Conservation (phyloP, 2,329 filamentous ascomycete genomes). For the Cladosporium sp. region DNA sequence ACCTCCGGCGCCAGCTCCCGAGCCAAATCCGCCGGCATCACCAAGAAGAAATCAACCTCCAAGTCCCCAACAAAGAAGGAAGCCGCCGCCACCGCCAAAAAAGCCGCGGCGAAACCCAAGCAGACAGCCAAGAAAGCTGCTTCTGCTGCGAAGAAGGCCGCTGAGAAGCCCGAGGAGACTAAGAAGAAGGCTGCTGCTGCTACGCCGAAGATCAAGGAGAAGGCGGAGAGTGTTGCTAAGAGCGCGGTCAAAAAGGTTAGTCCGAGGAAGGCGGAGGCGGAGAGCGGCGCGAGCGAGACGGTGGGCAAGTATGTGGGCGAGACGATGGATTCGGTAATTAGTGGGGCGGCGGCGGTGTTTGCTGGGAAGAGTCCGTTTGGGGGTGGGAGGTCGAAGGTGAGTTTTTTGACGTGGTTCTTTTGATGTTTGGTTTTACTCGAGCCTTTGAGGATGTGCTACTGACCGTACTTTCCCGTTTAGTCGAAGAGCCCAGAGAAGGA, state of each 20-base stretch:
- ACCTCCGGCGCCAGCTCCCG: background rate
- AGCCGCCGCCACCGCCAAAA: constrained; percentile 4
- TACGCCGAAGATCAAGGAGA: constrained; percentile 10
- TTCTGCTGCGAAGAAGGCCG: constrained; percentile 14
- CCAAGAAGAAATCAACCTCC: constrained; percentile 11
- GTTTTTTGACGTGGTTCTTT: background rate
- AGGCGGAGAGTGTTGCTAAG: constrained; percentile 10
- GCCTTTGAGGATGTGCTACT: background rate
- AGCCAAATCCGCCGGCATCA: constrained; percentile 14
- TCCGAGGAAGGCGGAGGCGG: constrained; percentile 4
- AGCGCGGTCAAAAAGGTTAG: constrained; percentile 11
- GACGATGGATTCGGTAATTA: background rate
- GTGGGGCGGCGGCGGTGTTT: background rate
- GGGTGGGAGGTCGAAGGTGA: background rate
- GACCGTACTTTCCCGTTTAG: background rate
- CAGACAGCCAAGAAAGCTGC: constrained; percentile 21
- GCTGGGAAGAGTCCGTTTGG: background rate
- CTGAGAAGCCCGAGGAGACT: background rate
- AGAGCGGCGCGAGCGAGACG: background rate
- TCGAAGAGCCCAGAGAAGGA: constrained; percentile 1
- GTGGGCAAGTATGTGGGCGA: constrained; percentile 11
- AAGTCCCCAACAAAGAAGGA: background rate
- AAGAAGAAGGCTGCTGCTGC: constrained; percentile 3
- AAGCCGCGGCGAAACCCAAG: background rate
- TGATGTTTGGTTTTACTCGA: background rate